Conservation (phyloP, 2,329 filamentous ascomycete genomes). For the Meredithiella fracta region DNA sequence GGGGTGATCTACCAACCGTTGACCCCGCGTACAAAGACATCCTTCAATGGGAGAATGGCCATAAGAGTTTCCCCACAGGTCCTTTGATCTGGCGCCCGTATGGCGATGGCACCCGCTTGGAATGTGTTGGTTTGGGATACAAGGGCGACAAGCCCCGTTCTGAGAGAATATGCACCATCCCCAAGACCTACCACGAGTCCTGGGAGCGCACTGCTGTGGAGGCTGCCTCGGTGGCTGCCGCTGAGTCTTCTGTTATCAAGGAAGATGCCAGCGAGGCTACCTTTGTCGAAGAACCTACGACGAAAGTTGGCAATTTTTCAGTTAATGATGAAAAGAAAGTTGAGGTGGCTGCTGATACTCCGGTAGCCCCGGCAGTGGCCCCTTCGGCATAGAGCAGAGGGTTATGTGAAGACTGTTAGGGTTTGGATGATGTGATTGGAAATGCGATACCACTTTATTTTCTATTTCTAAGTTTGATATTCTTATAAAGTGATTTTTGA, state of each 20-base stretch:
- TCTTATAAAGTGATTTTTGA: background rate
- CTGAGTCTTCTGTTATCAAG: background rate
- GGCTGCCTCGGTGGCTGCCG: background rate
- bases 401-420: background rate
- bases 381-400: slow-evolving; percentile 1
- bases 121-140: slow-evolving; percentile 37
- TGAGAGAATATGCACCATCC: slow-evolving; percentile 35
- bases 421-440: background rate
- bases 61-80: slow-evolving; percentile 37
- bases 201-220: slow-evolving; percentile 10
- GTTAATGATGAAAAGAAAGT: slow-evolving; percentile 18
- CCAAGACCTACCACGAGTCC: slow-evolving; percentile 25
- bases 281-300: slow-evolving; percentile 1
- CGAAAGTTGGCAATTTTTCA: slow-evolving; percentile 12
- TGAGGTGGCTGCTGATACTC: slow-evolving; percentile 2
- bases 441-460: slow-evolving; percentile 11
- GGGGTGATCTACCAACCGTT: slow-evolving; percentile 57
- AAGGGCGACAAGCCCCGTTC: slow-evolving; percentile 26
- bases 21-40: slow-evolving; percentile 42
- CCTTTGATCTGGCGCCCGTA: slow-evolving; percentile 41
- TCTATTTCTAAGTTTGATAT: background rate
- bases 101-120: slow-evolving; percentile 29
- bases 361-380: slow-evolving; percentile 1
- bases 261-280: slow-evolving; percentile 6
- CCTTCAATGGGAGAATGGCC: slow-evolving; percentile 35